Evolutionary conservation across 768 basidiomycete species (phyloP).

Genomic region (Tricholoma furcatifolium): DNA sequence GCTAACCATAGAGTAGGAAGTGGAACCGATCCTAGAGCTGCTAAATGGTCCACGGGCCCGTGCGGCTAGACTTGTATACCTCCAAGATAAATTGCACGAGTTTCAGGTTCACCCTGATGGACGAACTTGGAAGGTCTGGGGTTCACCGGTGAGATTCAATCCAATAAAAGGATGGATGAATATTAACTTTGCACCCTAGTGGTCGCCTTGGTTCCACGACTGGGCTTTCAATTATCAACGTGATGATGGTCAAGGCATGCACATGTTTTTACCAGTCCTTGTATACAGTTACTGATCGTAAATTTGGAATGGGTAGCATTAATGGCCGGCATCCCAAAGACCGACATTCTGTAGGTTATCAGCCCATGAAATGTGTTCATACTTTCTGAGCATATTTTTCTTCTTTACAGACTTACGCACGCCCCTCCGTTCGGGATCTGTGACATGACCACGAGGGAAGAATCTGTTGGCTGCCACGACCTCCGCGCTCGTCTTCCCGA

Average conservation of each 20-base stretch:
- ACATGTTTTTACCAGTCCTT: not conserved
- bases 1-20: no score
- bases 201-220: constrained; percentile 43
- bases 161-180: no score
- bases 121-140: constrained; percentile 60
- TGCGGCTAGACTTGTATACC: constrained; percentile 50
- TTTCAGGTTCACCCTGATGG: constrained; percentile 38
- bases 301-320: not conserved
- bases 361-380: not conserved
- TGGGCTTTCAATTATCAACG: constrained; percentile 55
- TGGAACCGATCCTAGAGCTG: no score
- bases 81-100: constrained; percentile 46
- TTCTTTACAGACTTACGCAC: not conserved
- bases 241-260: constrained; percentile 33
- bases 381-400: not conserved
- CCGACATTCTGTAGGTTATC: constrained; percentile 7
- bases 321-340: constrained; percentile 16
- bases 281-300: not conserved
- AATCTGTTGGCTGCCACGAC: constrained; percentile 45
- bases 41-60: constrained; percentile 17
- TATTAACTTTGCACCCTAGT: constrained; percentile 20
- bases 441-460: constrained; percentile 38
- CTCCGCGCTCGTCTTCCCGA: constrained; percentile 40
- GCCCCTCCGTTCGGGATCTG: constrained; percentile 30
- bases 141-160: constrained; percentile 55